Evolutionary conservation across 805 yeast genomes (phyloP), one percentile per base, ranked within the genome.

Genomic region (Sporopachydermia lactativora): DNA sequence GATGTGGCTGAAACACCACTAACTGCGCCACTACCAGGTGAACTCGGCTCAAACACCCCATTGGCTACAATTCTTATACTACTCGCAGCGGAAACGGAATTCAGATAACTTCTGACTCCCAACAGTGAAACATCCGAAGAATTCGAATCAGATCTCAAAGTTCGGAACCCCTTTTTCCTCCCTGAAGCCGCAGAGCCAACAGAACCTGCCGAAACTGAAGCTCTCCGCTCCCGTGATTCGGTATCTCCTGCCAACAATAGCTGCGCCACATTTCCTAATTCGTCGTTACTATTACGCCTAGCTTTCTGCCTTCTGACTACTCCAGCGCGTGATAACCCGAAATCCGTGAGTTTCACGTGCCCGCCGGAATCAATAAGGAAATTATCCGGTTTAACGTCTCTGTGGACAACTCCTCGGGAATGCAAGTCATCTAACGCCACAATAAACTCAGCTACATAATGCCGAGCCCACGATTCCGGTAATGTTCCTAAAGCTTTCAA

Each of bases 361-460:
- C 99, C 99, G 28, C 65, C 64, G 41, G 73, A 65, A 55, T 88
- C 97, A 47, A 92, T 86, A 47, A 92, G 65, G 28, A 92, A 58
- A 51, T 92, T 92, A 54, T 92, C 98, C 0, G 98, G 98, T 55
- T 92, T 92, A 53, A 92, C 65, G 58, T 92, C 99, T 51, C 96
- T 77, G 59, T 92, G 98, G 41, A 92, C 81, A 39, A 94, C 84
- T 0, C 95, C 95, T 49, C 81, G 72, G 40, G 71, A 64, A 60
- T 92, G 99, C 52, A 92, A 68, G 53, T 88, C 95, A 47, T 79
- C 81, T 2, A 92, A 92, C 1, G 95, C 96, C 17, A 83, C 78
- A 15, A 88, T 76, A 1, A 88, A 84, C 54, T 92, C 98, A 0
- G 95, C 88, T 41, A 85, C 71, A 49, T 92, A 92, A 47, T 82